These are phyloP conservation scores for Dimargaris xerosporica DNA, from an alignment of 192 early-diverging fungal species.

Conservation along the genomic window DNA sequence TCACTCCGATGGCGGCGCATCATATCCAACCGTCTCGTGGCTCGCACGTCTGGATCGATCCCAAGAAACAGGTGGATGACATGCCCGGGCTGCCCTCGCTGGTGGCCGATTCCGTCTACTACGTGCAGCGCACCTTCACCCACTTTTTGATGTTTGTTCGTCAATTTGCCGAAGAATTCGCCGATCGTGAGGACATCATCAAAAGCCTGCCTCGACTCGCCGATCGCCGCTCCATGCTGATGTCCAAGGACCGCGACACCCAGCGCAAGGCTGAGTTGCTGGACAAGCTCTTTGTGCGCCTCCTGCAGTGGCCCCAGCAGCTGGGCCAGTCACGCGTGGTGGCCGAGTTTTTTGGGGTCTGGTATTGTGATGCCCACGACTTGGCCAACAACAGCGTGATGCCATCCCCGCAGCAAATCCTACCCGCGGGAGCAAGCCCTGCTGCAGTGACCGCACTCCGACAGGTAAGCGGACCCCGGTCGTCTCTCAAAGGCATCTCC, in stretches of 20 bases:
- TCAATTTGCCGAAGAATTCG: constrained; percentile 4
- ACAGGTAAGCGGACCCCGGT: background rate
- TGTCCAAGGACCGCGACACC: constrained; percentile 1
- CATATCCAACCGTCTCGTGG: constrained; percentile 1
- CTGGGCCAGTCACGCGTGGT: background rate
- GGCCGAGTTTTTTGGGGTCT: constrained; percentile 9
- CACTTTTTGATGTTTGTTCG: constrained; percentile 1
- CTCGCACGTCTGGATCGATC: constrained; percentile 7
- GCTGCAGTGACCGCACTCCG: no score
- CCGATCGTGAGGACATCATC: background rate
- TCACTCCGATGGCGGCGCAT: constrained; percentile 1
- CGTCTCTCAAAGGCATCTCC: background rate
- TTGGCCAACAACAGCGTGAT: background rate
- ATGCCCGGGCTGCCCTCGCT: background rate
- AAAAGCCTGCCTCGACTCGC: constrained; percentile 3
- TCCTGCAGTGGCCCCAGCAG: constrained; percentile 11
- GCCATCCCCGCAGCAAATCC: background rate
- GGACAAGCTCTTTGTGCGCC: background rate
- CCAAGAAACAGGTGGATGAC: background rate
- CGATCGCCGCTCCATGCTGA: constrained; percentile 1
- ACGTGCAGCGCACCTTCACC: constrained; percentile 11
- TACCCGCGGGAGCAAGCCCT: background rate
- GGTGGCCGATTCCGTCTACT: background rate
- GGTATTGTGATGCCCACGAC: constrained; percentile 8
- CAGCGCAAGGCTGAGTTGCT: constrained; percentile 2